These are phyloP conservation scores for Vitis cinerea DNA, from an alignment of 164 flowering plant species.

Conservation along the genomic window DNA sequence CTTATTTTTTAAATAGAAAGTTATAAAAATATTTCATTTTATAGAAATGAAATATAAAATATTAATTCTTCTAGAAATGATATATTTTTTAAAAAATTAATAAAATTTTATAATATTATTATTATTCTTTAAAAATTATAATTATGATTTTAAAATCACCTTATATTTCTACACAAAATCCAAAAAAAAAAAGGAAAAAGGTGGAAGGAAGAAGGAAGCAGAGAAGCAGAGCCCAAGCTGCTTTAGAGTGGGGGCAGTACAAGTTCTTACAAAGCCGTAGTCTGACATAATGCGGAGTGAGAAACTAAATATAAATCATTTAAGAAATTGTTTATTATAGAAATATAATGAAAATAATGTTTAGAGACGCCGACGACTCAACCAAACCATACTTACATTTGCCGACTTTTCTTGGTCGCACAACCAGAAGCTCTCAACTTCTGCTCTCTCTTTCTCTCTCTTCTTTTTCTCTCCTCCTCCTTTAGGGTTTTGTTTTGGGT, in stretches of 20 bases:
- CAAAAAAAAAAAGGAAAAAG: neutral
- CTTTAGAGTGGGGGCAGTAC: conserved; percentile 3
- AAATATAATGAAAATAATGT: conserved; percentile 6
- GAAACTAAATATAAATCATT: neutral
- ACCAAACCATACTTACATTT: conserved; percentile 12
- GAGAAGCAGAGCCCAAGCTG: conserved; percentile 1
- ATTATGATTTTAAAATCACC: too few species aligned
- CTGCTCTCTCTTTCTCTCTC: conserved; percentile 5
- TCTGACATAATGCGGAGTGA: neutral
- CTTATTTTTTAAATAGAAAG: too few species aligned
- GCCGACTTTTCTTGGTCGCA: conserved; percentile 24
- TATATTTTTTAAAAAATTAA: too few species aligned
- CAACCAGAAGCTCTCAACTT: conserved; percentile 2
- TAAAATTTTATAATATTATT: too few species aligned
- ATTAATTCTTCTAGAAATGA: too few species aligned
- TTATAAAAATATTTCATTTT: too few species aligned
- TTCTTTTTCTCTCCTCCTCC: conserved; percentile 12
- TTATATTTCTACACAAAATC: too few species aligned
- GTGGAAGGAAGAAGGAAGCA: neutral
- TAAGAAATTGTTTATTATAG: neutral
- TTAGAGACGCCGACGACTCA: conserved; percentile 37
- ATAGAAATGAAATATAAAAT: too few species aligned
- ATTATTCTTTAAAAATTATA: too few species aligned
- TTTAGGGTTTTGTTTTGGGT: conserved; percentile 20
- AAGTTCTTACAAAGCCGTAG: conserved; percentile 12